phyloP scores from a whole-genome alignment of 2,329 filamentous ascomycete species.

The Emmonsia crescens region DNA sequence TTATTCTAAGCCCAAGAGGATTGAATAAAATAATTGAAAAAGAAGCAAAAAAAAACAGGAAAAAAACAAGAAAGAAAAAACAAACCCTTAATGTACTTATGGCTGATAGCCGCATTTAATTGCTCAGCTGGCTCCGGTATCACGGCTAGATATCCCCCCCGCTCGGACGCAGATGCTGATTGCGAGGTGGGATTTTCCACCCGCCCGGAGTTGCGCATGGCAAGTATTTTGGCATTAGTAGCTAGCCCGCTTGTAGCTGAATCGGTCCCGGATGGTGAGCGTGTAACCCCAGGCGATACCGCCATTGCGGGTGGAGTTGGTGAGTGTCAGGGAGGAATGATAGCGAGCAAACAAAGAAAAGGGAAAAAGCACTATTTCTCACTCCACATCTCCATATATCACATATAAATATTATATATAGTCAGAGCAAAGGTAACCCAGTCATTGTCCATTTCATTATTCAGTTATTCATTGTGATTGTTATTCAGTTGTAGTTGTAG shows the following conservation, averaged over 20 bases:
- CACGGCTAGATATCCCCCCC: slow-evolving; percentile 7
- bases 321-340: background rate
- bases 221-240: slow-evolving; percentile 25
- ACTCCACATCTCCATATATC: background rate
- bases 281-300: slow-evolving; percentile 33
- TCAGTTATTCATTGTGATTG: too few relatives aligned
- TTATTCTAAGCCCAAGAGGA: too few relatives aligned
- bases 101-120: slow-evolving; percentile 69
- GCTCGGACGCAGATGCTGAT: background rate
- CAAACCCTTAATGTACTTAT: slow-evolving; percentile 79
- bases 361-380: background rate
- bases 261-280: slow-evolving; percentile 25
- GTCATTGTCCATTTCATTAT: too few relatives aligned
- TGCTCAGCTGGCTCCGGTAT: slow-evolving; percentile 53
- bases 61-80: background rate
- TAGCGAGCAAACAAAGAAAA: background rate
- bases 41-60: slow-evolving; percentile 8
- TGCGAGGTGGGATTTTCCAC: background rate
- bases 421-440: too few relatives aligned
- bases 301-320: slow-evolving; percentile 22
- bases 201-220: slow-evolving; percentile 20
- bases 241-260: slow-evolving; percentile 23
- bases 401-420: too few relatives aligned
- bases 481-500: background rate
- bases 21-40: slow-evolving; percentile 5